Evolutionary conservation across 1,284 basidiomycete species (phyloP), one percentile per base, ranked within the genome.

Genomic region (Kwoniella shivajii): DNA sequence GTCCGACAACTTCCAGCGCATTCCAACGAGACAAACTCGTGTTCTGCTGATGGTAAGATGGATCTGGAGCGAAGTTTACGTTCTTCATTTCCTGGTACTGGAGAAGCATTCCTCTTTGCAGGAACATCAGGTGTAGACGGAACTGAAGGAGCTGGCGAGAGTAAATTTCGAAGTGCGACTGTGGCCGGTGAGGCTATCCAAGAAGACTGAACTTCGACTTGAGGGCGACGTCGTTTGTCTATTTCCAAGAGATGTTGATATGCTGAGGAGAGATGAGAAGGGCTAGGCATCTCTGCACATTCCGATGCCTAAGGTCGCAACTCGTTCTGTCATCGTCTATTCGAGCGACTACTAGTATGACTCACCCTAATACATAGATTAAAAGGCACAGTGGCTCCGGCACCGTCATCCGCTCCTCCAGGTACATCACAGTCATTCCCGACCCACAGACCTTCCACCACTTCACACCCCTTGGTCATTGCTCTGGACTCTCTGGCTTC

Each of bases 391-490:
- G 41, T 44, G 13, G 71, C 65, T 10, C 71, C 68, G 0, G 64
- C 69, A 5, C 72, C 72, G 20, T 72, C 70, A 16, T 72, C 67
- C 2, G 70, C 66, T 26, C 70, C 68, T 16, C 69, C 72, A 1
- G 77, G 77, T 6, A 79, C 71, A 58, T 80, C 78, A 37, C 68
- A 72, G 30, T 77, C 73, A 57, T 79, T 79, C 3, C 78, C 78
- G 43, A 83, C 81, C 80, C 81, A 84, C 59, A 85, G 80, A 18
- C 82, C 81, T 34, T 81, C 78, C 16, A 80, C 80, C 48, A 95
- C 92, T 79, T 92, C 89, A 29, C 85, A 86, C 2, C 91, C 90
- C 48, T 85, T 84, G 0, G 93, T 96, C 71, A 76, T 74, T 20
- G 61, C 60, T 27, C 69, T 65, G 29, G 63, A 69, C 61, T 71